phyloP scores from a whole-genome alignment of 2,329 filamentous ascomycete genomes.

The Sporothrix curviconia region DNA sequence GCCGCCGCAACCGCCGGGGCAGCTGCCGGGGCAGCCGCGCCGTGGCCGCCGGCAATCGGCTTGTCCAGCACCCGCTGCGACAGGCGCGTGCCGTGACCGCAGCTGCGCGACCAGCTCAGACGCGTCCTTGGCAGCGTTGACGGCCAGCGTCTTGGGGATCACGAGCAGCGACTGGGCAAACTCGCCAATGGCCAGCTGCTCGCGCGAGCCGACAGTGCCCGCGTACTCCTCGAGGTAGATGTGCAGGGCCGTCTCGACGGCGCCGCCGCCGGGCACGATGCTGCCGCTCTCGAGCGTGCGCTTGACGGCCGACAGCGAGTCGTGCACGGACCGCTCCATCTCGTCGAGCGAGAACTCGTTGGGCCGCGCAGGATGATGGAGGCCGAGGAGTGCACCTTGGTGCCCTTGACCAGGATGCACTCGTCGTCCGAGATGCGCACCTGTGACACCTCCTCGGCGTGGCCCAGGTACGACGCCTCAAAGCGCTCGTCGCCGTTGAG shows the following conservation, averaged over 20 bases:
- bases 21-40: neutral
- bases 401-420: conserved; percentile 93
- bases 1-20: neutral
- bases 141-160: conserved; percentile 91
- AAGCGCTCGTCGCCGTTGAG: conserved; percentile 97
- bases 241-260: conserved; percentile 96
- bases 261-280: conserved; percentile 92
- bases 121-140: conserved; percentile 95
- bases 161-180: conserved; percentile 91
- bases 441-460: conserved; percentile 94
- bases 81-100: conserved; percentile 84
- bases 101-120: conserved; percentile 94
- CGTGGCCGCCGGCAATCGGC: conserved; percentile 3
- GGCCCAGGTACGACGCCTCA: conserved; percentile 78
- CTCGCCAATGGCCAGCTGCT: conserved; percentile 95
- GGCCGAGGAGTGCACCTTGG: conserved; percentile 86
- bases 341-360: conserved; percentile 97
- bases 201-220: conserved; percentile 90
- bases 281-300: conserved; percentile 92
- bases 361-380: conserved; percentile 91
- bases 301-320: conserved; percentile 95
- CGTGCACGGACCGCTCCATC: conserved; percentile 98
- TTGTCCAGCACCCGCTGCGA: conserved; percentile 83
- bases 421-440: conserved; percentile 98
- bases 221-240: conserved; percentile 99